A percentile compares a stretch with the other conserved stretches of the same genome.
Conservation (phyloP, 345 rosid species). For the Boechera stricta region DNA sequence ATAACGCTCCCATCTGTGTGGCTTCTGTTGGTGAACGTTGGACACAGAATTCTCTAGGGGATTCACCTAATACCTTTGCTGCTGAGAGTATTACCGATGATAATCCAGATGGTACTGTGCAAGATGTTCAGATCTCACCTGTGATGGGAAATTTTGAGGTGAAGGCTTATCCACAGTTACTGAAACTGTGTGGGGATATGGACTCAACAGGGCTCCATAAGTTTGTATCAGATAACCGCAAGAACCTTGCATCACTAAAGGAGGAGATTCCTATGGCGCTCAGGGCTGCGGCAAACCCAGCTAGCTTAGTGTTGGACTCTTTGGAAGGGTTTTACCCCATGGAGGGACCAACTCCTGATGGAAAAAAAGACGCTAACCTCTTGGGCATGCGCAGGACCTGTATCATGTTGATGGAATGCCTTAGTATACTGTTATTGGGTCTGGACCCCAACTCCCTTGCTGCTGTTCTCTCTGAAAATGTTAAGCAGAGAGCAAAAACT, state of each 20-base stretch:
- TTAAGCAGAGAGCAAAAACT: slow-evolving; percentile 74
- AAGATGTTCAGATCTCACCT: slow-evolving; percentile 55
- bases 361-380: slow-evolving; percentile 85
- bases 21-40: slow-evolving; percentile 51
- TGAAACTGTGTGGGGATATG: slow-evolving; percentile 85
- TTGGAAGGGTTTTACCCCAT: slow-evolving; percentile 76
- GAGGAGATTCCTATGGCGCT: slow-evolving; percentile 92
- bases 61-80: slow-evolving; percentile 52
- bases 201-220: slow-evolving; percentile 89
- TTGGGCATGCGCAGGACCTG: slow-evolving; percentile 96
- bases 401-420: slow-evolving; percentile 99
- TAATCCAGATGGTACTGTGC: slow-evolving; percentile 50
- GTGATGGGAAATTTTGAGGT: slow-evolving; percentile 60
- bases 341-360: slow-evolving; percentile 67
- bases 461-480: slow-evolving; percentile 64
- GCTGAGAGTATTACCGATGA: slow-evolving; percentile 49
- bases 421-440: slow-evolving; percentile 66
- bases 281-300: slow-evolving; percentile 80
- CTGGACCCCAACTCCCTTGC: slow-evolving; percentile 53
- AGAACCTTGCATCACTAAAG: slow-evolving; percentile 85
- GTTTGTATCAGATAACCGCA: slow-evolving; percentile 96
- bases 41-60: slow-evolving; percentile 49
- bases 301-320: slow-evolving; percentile 77
- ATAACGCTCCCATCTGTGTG: slow-evolving; percentile 50
- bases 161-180: slow-evolving; percentile 76